Evolutionary conservation across 176 grass and related monocot species (phyloP).

Genomic region (Olyra latifolia): DNA sequence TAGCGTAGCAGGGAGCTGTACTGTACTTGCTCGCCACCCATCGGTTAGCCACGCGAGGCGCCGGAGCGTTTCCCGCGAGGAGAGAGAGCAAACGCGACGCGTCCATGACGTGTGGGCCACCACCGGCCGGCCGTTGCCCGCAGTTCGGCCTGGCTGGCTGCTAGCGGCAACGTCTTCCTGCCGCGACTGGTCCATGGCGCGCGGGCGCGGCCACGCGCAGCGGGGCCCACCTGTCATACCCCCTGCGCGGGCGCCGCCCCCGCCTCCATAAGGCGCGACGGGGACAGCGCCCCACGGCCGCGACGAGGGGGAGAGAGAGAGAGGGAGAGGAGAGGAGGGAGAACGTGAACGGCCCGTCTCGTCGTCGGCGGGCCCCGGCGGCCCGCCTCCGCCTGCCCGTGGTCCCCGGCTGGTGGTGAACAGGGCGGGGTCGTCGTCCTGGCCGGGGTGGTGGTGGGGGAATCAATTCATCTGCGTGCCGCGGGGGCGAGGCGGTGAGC

Average conservation of each 20-base stretch:
- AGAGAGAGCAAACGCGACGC: too few relatives aligned
- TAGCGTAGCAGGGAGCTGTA: background rate
- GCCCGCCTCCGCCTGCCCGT: constrained; percentile 24
- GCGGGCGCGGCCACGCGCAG: background rate
- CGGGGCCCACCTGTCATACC: background rate
- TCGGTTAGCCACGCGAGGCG: constrained; percentile 11
- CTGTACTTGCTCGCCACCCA: background rate
- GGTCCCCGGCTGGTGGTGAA: constrained; percentile 2
- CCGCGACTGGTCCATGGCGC: background rate
- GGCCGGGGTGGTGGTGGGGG: constrained; percentile 4
- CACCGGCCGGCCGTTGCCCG: background rate
- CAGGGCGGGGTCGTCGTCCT: constrained; percentile 7
- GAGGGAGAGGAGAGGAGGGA: background rate
- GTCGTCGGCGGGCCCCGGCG: background rate
- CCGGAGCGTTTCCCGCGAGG: background rate
- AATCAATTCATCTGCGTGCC: constrained; percentile 53
- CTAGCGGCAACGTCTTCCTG: background rate
- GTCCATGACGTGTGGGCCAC: constrained; percentile 38
- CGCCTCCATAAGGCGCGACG: constrained; percentile 21
- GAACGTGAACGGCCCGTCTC: constrained; percentile 30
- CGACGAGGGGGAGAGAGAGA: background rate
- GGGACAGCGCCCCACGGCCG: constrained; percentile 25
- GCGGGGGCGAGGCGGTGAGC: background rate
- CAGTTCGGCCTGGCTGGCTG: background rate
- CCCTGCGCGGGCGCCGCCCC: background rate